These are phyloP conservation scores for Chloris gayana DNA, from an alignment of 176 grass and related monocot species.

Conservation along the genomic window DNA sequence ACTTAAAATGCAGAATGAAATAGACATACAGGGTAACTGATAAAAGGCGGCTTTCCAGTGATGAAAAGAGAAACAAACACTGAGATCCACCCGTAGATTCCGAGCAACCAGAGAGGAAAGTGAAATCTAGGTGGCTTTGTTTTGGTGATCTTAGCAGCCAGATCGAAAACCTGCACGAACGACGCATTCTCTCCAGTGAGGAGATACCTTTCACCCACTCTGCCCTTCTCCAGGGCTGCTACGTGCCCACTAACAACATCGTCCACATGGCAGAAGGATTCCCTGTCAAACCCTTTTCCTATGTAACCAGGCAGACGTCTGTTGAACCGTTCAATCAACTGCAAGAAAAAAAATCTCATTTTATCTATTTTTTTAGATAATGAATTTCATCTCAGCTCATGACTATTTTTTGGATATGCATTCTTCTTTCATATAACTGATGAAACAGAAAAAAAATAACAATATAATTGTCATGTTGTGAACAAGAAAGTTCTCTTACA, in stretches of 20 bases:
- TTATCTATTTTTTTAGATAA: too few relatives aligned
- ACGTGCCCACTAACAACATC: slow-evolving; percentile 89
- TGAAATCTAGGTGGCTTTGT: slow-evolving; percentile 69
- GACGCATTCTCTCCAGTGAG: slow-evolving; percentile 83
- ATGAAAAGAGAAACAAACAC: slow-evolving; percentile 68
- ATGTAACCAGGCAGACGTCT: slow-evolving; percentile 85
- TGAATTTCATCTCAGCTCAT: too few relatives aligned
- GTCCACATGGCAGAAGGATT: slow-evolving; percentile 76
- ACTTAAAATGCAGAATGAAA: neutral
- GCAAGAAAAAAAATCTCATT: slow-evolving; percentile 26
- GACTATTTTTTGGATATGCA: too few relatives aligned
- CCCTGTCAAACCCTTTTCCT: slow-evolving; percentile 68
- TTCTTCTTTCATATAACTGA: neutral
- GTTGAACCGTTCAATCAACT: slow-evolving; percentile 95
- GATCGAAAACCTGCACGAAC: slow-evolving; percentile 68
- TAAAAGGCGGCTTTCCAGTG: slow-evolving; percentile 80
- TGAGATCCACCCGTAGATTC: slow-evolving; percentile 88
- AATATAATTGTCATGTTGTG: neutral
- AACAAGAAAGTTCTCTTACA: slow-evolving; percentile 51
- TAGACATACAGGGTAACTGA: slow-evolving; percentile 81
- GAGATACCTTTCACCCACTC: slow-evolving; percentile 79
- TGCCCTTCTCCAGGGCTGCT: slow-evolving; percentile 77
- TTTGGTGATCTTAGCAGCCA: slow-evolving; percentile 68
- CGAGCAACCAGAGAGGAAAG: slow-evolving; percentile 68
- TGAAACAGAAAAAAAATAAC: slow-evolving; percentile 5